Base-by-base conservation (phyloP, 768 basidiomycete species). In the Candolleomyces aberdarensis region DNA sequence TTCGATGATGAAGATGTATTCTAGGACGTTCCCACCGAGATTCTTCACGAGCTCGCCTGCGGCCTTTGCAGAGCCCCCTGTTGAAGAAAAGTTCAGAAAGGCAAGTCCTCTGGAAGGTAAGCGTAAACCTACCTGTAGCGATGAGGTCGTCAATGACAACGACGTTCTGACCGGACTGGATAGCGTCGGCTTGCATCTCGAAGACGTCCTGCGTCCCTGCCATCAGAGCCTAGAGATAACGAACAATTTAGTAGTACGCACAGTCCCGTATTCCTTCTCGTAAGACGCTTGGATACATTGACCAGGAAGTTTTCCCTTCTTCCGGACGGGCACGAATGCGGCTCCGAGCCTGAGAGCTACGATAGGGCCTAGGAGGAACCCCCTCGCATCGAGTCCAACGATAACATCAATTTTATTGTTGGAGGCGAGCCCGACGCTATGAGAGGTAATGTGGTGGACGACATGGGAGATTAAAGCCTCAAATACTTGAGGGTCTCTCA, bases 1-100 rank as follows among this genome's bases (percentile, higher is more conserved):
- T 65, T 95, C 92, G 63, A 97, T 88, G 73, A 98, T 87, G 79
- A 99, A 99, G 64, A 99, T 77, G 76, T 98, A 97, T 74, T 97
- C 92, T 41, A 96, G 72, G 31, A 90, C 89, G 65, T 88, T 88
- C 54, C 91, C 96, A 19, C 94, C 94, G 63, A 85, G 83, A 76
- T 89, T 85, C 31, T 83, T 76, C 58, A 98, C 86, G 39, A 99
- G 89, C 66, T 96, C 84, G 53, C 94, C 95, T 3, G 96, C 95
- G 4, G 96, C 95, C 62, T 84, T 85, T 8, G 97, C 97, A 36
- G 95, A 97, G 9, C 97, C 97, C 63, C 95, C 94, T 93, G 57
- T 5, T 41, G 51, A 55, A 61, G 44, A 29, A 26, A 57, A 58
- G 58, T 39, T 32, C 47, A 31, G 39, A 48, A n/a, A 39, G 39